A percentile compares a stretch with the other conserved stretches of the same genome.
Conservation (phyloP, 768 basidiomycete species). For the Pisolithus sp. region DNA sequence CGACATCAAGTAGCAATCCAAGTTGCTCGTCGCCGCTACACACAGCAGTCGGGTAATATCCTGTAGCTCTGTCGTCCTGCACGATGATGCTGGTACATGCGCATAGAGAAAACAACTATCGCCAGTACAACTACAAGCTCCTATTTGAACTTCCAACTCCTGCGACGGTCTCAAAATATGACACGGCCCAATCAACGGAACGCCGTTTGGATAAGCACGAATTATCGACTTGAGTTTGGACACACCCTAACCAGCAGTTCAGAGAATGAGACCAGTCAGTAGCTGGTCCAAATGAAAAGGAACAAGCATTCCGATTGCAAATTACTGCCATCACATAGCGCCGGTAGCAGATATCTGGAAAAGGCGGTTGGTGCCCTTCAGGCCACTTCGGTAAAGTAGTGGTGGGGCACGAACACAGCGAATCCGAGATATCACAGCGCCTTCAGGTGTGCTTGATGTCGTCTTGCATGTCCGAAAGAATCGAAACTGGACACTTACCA, state of each 20-base stretch:
- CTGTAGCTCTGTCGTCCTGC: too few species aligned
- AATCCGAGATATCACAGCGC: not conserved
- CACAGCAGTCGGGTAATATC: too few species aligned
- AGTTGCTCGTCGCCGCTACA: too few species aligned
- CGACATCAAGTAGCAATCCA: slow-evolving; percentile 8
- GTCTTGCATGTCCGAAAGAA: not conserved
- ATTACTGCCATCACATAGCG: slow-evolving; percentile 10
- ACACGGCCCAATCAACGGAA: too few species aligned
- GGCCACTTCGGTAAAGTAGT: not conserved
- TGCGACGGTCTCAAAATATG: too few species aligned
- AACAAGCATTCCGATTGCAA: slow-evolving; percentile 8
- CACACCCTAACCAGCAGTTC: too few species aligned
- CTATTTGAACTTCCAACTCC: too few species aligned
- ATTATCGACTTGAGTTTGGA: too few species aligned
- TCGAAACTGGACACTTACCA: not conserved
- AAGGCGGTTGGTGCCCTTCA: slow-evolving; percentile 7
- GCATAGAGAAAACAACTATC: not conserved
- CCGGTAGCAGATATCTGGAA: not conserved
- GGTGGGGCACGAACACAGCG: slow-evolving; percentile 7
- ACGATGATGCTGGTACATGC: too few species aligned
- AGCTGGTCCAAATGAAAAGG: not conserved
- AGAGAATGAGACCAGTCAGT: not conserved
- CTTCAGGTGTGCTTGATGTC: slow-evolving; percentile 7
- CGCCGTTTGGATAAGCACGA: too few species aligned
- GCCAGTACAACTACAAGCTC: not conserved